These are phyloP conservation scores for Protostelium mycophagum DNA, from an alignment of 78 protist species.

Conservation along the genomic window DNA sequence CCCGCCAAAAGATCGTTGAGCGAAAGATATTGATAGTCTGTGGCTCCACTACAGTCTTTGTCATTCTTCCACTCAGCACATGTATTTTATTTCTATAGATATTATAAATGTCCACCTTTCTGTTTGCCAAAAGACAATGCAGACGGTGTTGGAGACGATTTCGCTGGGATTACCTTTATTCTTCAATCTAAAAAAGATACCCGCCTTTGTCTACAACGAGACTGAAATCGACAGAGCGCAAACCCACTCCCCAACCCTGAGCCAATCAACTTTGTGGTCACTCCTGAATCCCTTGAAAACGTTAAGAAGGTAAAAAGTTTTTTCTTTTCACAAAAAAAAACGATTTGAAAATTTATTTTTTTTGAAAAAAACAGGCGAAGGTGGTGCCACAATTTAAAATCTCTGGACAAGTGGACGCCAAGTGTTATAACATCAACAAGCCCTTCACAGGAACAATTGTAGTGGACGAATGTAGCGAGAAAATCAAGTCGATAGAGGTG, in stretches of 20 bases:
- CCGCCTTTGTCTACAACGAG: too few species aligned
- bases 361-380: slow-evolving; percentile 5
- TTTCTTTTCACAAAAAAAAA: not conserved
- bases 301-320: slow-evolving; percentile 29
- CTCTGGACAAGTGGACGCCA: slow-evolving; percentile 62
- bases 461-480: slow-evolving; percentile 47
- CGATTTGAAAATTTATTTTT: slow-evolving; percentile 1
- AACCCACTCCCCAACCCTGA: not conserved
- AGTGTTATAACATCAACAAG: slow-evolving; percentile 48
- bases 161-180: not conserved
- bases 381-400: slow-evolving; percentile 68
- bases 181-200: not conserved
- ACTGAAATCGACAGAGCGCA: not conserved
- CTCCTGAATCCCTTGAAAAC: slow-evolving; percentile 58
- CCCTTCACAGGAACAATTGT: slow-evolving; percentile 74
- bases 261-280: slow-evolving; percentile 55
- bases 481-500: slow-evolving; percentile 80
- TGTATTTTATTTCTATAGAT: not conserved
- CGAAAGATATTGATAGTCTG: too few species aligned
- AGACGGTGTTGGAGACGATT: not conserved
- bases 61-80: not conserved
- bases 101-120: not conserved
- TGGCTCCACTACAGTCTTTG: too few species aligned
- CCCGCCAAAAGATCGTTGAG: too few species aligned
- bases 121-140: not conserved